Conservation (phyloP, 768 basidiomycete species). For the Kwoniella pini region DNA sequence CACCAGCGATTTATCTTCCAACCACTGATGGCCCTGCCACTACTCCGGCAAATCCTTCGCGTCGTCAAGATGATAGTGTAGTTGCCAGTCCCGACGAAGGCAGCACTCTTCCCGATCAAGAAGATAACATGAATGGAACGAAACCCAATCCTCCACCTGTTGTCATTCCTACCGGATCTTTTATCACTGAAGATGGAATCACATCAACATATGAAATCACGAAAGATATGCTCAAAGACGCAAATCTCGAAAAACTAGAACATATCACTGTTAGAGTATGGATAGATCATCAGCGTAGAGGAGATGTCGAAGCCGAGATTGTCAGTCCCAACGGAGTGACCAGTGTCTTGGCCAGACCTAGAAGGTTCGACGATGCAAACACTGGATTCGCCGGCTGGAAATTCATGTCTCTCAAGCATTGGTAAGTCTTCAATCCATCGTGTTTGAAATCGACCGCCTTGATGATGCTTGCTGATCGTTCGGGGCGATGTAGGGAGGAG, state of each 20-base stretch:
- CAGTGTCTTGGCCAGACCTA: conserved; percentile 75
- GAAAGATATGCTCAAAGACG: conserved; percentile 64
- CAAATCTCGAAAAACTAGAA: conserved; percentile 85
- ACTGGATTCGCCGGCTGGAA: conserved; percentile 89
- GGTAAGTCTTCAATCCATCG: conserved; percentile 61
- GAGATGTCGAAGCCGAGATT: conserved; percentile 90
- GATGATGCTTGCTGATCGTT: too few species aligned
- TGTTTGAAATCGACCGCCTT: background rate
- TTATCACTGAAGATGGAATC: conserved; percentile 68
- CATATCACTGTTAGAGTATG: conserved; percentile 90
- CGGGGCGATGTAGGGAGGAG: conserved; percentile 70
- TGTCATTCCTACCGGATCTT: conserved; percentile 59
- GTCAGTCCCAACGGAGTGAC: conserved; percentile 79
- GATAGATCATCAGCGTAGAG: conserved; percentile 82
- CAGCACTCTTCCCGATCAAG: background rate
- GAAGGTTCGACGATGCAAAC: conserved; percentile 65
- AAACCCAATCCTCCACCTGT: conserved; percentile 55
- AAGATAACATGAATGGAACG: conserved; percentile 7
- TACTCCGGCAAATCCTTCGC: conserved; percentile 5
- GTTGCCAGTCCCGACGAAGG: background rate
- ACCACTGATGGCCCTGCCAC: conserved; percentile 21
- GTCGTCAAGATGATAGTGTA: conserved; percentile 15
- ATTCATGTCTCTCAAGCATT: conserved; percentile 99
- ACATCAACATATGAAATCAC: conserved; percentile 67
- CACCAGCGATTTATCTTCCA: conserved; percentile 62